A percentile compares a stretch with the other conserved stretches of the same genome.
Conservation (phyloP, 2,329 filamentous ascomycete species). For the Akanthomyces lecanii region DNA sequence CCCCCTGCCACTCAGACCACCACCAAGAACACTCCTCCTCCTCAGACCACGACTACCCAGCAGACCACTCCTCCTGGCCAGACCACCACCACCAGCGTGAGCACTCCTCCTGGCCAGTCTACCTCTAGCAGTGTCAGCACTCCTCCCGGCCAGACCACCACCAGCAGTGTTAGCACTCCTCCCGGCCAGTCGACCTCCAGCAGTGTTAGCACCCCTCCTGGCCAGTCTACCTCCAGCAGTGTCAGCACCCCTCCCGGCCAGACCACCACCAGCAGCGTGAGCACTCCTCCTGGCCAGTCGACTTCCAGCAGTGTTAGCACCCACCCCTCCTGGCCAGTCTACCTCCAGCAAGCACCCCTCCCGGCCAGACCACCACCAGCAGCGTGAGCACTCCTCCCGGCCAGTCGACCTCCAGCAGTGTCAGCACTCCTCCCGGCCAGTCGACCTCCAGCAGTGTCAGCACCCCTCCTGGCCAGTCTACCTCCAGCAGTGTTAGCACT, state of each 20-base stretch:
- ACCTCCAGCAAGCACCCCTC: neutral
- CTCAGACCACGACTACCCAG: conserved; percentile 9
- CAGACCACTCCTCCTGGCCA: conserved; percentile 18
- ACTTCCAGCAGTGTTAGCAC: conserved; percentile 16
- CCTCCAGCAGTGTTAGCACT: conserved; percentile 1
- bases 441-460: conserved; percentile 15
- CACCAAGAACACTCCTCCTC: neutral
- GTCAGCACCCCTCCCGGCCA: conserved; percentile 11
- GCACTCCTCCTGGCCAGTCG: conserved; percentile 16
- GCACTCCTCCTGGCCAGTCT: conserved; percentile 19
- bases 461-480: neutral
- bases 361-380: conserved; percentile 10
- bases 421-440: conserved; percentile 19
- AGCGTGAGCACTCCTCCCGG: conserved; percentile 17
- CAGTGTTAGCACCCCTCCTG: neutral
- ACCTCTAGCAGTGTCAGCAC: conserved; percentile 16
- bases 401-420: conserved; percentile 9
- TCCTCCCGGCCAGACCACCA: neutral
- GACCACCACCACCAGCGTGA: conserved; percentile 10
- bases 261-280: conserved; percentile 16
- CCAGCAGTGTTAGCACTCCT: conserved; percentile 4
- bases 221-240: conserved; percentile 17
- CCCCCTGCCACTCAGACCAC: conserved; percentile 20
- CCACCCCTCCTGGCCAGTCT: conserved; percentile 8
- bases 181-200: conserved; percentile 18